phyloP scores from a whole-genome alignment of 257 asterid genomes.

The Solanum ossicruentum region DNA sequence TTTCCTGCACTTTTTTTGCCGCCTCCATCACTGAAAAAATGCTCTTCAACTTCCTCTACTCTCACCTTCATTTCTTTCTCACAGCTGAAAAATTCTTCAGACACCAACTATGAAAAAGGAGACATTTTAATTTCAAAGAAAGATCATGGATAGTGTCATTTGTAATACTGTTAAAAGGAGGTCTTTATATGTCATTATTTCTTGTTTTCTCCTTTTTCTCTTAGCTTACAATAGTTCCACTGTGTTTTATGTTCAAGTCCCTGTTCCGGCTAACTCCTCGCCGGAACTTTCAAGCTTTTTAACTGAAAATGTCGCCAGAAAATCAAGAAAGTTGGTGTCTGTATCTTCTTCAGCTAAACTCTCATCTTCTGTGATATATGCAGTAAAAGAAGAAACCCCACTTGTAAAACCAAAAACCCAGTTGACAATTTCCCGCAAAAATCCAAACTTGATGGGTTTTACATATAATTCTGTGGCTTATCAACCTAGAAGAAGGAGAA shows the following conservation, averaged over 20 bases:
- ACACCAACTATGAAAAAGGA: neutral
- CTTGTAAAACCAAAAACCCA: slow-evolving; percentile 28
- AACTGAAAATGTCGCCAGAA: slow-evolving; percentile 35
- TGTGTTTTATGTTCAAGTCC: slow-evolving; percentile 40
- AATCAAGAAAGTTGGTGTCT: slow-evolving; percentile 43
- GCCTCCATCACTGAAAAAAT: slow-evolving; percentile 11
- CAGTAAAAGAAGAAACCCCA: slow-evolving; percentile 21
- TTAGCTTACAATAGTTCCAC: slow-evolving; percentile 44
- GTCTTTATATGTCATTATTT: slow-evolving; percentile 34
- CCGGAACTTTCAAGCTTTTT: slow-evolving; percentile 24
- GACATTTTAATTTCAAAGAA: slow-evolving; percentile 4
- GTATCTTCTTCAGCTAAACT: slow-evolving; percentile 14
- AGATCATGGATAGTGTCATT: slow-evolving; percentile 17
- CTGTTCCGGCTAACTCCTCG: slow-evolving; percentile 22
- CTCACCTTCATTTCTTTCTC: neutral
- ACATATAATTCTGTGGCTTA: slow-evolving; percentile 8
- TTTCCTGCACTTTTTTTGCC: slow-evolving; percentile 16
- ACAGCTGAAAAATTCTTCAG: neutral
- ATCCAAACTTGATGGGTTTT: slow-evolving; percentile 26
- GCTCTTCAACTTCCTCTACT: neutral
- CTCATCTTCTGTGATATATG: slow-evolving; percentile 11
- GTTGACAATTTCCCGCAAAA: slow-evolving; percentile 26
- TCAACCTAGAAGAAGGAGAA: slow-evolving; percentile 17
- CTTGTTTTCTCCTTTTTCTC: slow-evolving; percentile 38
- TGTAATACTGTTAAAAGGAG: slow-evolving; percentile 1